Percentiles rank a stretch among this genome's conserved stretches.
Evolutionary conservation across 2,329 filamentous ascomycete species (phyloP).

Genomic region (Oidium heveae): DNA sequence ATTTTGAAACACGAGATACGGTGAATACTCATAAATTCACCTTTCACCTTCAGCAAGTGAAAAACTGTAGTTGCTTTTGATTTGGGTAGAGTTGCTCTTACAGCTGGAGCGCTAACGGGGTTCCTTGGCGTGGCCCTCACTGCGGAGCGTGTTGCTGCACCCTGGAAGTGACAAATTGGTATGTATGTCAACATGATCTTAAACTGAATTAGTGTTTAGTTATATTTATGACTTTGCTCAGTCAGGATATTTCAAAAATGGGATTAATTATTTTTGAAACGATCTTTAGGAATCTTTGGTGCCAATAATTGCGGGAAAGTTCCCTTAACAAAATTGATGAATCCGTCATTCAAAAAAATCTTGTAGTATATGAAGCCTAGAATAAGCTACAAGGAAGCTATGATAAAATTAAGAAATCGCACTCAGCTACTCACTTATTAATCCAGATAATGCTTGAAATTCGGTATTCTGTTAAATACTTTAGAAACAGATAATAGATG

Average conservation of each 20-base stretch:
- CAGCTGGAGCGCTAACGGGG: background rate
- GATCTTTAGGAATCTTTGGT: too few species aligned
- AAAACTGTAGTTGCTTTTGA: background rate
- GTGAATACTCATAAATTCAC: background rate
- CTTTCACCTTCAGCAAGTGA: background rate
- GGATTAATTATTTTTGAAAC: background rate
- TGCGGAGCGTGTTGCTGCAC: background rate
- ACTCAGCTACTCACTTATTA: too few species aligned
- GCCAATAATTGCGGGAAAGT: too few species aligned
- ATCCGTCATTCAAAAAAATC: too few species aligned
- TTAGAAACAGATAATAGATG: too few species aligned
- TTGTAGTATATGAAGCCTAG: too few species aligned
- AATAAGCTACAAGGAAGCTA: too few species aligned
- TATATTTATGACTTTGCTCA: background rate
- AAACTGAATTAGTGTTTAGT: slow-evolving; percentile 18
- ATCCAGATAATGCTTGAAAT: too few species aligned
- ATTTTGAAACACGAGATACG: background rate
- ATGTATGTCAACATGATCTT: slow-evolving; percentile 14
- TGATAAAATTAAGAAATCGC: too few species aligned
- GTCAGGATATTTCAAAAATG: background rate
- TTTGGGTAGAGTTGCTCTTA: background rate
- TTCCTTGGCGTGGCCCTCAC: background rate
- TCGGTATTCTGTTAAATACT: too few species aligned
- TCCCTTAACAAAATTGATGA: too few species aligned
- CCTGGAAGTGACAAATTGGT: background rate